A percentile compares a stretch with the other conserved stretches of the same genome.
Conservation (phyloP, 2,329 filamentous ascomycete genomes). For the Xylariaceae sp. region DNA sequence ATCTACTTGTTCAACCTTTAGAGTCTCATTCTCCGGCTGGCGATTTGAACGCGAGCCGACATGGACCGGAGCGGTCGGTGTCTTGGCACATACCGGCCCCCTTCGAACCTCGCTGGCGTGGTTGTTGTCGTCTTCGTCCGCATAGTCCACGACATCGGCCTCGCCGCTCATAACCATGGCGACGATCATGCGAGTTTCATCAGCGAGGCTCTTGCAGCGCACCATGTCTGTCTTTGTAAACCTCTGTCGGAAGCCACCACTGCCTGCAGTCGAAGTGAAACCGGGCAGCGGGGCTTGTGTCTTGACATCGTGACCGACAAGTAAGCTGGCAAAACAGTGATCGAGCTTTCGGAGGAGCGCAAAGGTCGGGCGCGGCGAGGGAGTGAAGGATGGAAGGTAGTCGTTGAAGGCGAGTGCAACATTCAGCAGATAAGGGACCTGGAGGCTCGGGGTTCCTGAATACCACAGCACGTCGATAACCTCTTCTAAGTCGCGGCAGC, state of each 20-base stretch:
- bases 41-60: background rate
- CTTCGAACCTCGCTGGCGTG: no score
- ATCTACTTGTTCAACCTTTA: slow-evolving; percentile 13
- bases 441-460: slow-evolving; percentile 76
- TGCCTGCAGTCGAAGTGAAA: slow-evolving; percentile 47
- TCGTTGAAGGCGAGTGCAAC: slow-evolving; percentile 70
- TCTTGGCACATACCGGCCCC: no score
- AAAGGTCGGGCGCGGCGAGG: slow-evolving; percentile 67
- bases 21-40: slow-evolving; percentile 9
- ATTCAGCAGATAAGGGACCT: slow-evolving; percentile 80
- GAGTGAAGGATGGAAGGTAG: slow-evolving; percentile 70
- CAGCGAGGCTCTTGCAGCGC: slow-evolving; percentile 75
- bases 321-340: slow-evolving; percentile 73
- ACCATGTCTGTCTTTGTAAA: slow-evolving; percentile 84
- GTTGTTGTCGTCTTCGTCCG: slow-evolving; percentile 32
- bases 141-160: slow-evolving; percentile 43
- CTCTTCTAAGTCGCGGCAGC: slow-evolving; percentile 70
- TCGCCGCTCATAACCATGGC: slow-evolving; percentile 64
- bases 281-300: slow-evolving; percentile 67
- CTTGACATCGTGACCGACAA: slow-evolving; percentile 65
- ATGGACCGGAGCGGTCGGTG: no score
- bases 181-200: slow-evolving; percentile 69
- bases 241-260: slow-evolving; percentile 55
- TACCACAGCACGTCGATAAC: slow-evolving; percentile 83
- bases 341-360: slow-evolving; percentile 74